Percentiles rank a stretch among this genome's conserved stretches.
These are phyloP conservation scores for Cordyceps cicadae DNA, from an alignment of 2,329 filamentous ascomycete species.

Conservation along the genomic window DNA sequence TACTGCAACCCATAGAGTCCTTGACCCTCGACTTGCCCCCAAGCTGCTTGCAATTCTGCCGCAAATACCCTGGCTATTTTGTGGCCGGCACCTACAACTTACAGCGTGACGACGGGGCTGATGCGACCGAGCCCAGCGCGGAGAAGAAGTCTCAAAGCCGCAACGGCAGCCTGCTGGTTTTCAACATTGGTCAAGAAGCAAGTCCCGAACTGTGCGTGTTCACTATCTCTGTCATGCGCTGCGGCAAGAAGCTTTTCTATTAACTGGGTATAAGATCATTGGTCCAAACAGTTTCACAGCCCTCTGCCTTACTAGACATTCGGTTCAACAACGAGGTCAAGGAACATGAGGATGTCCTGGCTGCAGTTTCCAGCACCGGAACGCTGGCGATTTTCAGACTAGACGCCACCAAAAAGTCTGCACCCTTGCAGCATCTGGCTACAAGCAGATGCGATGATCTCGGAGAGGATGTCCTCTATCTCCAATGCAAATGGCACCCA, in stretches of 20 bases:
- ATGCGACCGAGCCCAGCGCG: slow-evolving; percentile 17
- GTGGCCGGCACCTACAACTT: slow-evolving; percentile 81
- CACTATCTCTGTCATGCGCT: neutral
- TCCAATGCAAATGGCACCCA: slow-evolving; percentile 70
- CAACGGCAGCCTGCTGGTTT: slow-evolving; percentile 66
- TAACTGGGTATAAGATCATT: slow-evolving; percentile 33
- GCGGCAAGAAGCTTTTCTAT: neutral
- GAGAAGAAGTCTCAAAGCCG: slow-evolving; percentile 48
- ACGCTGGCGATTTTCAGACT: slow-evolving; percentile 57
- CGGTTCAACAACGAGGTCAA: slow-evolving; percentile 58
- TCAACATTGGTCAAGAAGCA: slow-evolving; percentile 32
- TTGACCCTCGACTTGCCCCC: slow-evolving; percentile 58
- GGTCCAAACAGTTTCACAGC: slow-evolving; percentile 52
- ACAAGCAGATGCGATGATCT: slow-evolving; percentile 41
- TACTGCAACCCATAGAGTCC: neutral
- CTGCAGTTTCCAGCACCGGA: slow-evolving; percentile 70
- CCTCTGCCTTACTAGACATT: slow-evolving; percentile 74
- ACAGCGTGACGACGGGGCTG: slow-evolving; percentile 35
- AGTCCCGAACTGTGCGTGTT: slow-evolving; percentile 42
- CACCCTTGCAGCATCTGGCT: slow-evolving; percentile 31
- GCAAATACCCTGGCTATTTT: slow-evolving; percentile 53
- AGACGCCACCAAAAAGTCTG: slow-evolving; percentile 26
- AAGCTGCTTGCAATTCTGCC: slow-evolving; percentile 70
- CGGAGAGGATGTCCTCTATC: slow-evolving; percentile 53
- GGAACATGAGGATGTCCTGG: slow-evolving; percentile 48